These are phyloP conservation scores for Filobasidium wieringae DNA, from an alignment of 768 basidiomycete species.

Conservation along the genomic window DNA sequence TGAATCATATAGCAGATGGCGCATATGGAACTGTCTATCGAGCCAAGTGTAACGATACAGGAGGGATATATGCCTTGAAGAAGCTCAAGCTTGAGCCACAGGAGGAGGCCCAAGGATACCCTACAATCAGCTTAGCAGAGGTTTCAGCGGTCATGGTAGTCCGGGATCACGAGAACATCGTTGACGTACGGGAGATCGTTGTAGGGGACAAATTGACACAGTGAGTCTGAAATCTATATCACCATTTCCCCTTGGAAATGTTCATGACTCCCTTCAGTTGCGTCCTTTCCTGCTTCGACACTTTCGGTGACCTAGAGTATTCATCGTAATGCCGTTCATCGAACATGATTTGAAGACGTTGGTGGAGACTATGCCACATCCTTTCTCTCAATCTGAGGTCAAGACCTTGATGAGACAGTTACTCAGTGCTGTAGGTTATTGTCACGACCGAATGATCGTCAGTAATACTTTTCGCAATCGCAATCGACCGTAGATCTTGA, in stretches of 20 bases:
- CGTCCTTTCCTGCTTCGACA: neutral
- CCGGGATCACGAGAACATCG: conserved; percentile 89
- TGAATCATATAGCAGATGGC: conserved; percentile 98
- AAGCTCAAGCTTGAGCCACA: conserved; percentile 94
- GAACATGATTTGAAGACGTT: conserved; percentile 98
- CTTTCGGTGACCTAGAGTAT: conserved; percentile 52
- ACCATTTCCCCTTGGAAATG: neutral
- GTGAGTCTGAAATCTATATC: conserved; percentile 49
- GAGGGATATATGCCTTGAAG: conserved; percentile 92
- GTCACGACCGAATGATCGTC: conserved; percentile 87
- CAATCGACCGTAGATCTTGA: neutral
- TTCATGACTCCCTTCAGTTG: neutral
- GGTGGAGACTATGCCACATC: conserved; percentile 84
- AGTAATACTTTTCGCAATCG: neutral
- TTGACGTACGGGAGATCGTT: conserved; percentile 91
- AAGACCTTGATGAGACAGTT: conserved; percentile 93
- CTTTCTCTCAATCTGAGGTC: conserved; percentile 94
- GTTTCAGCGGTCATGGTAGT: conserved; percentile 83
- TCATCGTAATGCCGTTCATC: conserved; percentile 99
- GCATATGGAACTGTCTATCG: conserved; percentile 95
- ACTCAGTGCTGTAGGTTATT: conserved; percentile 81
- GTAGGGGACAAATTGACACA: conserved; percentile 97
- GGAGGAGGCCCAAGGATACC: conserved; percentile 98
- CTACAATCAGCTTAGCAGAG: conserved; percentile 90
- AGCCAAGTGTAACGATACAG: conserved; percentile 86